Base-by-base conservation (phyloP, 2,329 filamentous ascomycete species). In the Talaromyces sp. region DNA sequence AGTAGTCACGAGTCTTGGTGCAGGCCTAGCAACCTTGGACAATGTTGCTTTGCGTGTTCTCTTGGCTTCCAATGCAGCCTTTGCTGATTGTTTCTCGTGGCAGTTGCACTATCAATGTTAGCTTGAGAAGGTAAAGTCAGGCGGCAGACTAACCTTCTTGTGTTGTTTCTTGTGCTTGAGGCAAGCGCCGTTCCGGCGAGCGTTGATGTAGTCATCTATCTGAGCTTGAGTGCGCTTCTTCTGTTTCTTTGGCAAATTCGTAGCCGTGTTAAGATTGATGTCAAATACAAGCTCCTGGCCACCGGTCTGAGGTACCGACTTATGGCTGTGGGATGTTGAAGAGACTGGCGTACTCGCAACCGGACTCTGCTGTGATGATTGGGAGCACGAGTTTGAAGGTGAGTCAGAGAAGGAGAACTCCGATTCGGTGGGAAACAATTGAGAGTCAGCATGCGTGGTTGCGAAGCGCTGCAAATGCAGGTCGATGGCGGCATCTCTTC, bases 151-250 rank as follows among this genome's bases (percentile, higher is more conserved):
- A 70, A 80, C 78, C 63, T 77, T 68, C 65, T 80, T 80, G 64
- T 80, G 78, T 62, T 80, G 78, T 65, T 78, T 79, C 65, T 76
- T 75, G 68, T 80, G 78, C 68, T 80, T 80, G 65, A 78, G 75
- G 62, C 78, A 80, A 49, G 78, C 78, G 27, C 78, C 78, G 35
- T 79, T 75, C 50, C 78, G 79, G 1, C 78, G 75, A 59, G 74
- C 78, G 60, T 78, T 79, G 67, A 79, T 79, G 66, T 80, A 80
- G 62, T 77, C 78, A 63, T 80, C 77, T 41, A 75, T 78, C 68
- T 80, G 78, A 10, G 77, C 76, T 62, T 73, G 73, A 4, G 78
- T 80, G 16, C 78, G 73, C 24, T 77, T 77, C 58, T 78, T 78
- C 58, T 80, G 78, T 62, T 79, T 79, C 67, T 74, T 75, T 0